These are phyloP conservation scores for Tagetes erecta DNA, from an alignment of 129 eudicot genomes.

Conservation along the genomic window DNA sequence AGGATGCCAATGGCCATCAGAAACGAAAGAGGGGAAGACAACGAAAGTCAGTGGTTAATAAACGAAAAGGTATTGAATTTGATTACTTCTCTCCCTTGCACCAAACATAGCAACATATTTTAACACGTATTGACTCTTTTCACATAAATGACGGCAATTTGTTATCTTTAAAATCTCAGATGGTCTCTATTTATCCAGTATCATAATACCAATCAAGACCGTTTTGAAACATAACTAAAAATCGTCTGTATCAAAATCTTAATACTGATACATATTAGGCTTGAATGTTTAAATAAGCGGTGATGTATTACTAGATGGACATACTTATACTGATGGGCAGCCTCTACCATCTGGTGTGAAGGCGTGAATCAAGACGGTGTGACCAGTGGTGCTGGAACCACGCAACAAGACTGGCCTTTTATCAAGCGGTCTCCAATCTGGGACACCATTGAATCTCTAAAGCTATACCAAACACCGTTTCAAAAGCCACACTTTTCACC, in stretches of 20 bases:
- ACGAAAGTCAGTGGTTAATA: neutral
- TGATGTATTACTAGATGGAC: no score
- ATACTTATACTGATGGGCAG: no score
- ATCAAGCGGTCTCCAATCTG: constrained; percentile 39
- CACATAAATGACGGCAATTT: neutral
- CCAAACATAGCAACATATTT: neutral
- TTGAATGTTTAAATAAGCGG: no score
- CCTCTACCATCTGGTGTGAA: no score
- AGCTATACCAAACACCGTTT: constrained; percentile 22
- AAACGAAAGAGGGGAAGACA: constrained; percentile 16
- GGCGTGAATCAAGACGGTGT: neutral
- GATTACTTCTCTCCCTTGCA: neutral
- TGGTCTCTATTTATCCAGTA: neutral
- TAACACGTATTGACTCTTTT: neutral
- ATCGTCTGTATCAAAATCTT: no score
- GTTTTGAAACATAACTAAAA: no score
- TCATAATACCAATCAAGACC: no score
- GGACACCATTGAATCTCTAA: constrained; percentile 35
- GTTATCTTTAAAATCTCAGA: no score
- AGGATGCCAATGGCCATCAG: neutral
- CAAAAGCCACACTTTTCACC: constrained; percentile 42
- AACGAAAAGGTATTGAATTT: constrained; percentile 10
- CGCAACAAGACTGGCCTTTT: constrained; percentile 36
- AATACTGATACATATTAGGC: no score
- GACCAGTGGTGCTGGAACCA: neutral